phyloP scores from a whole-genome alignment of 345 rosid species.

The Eutrema japonicum region DNA sequence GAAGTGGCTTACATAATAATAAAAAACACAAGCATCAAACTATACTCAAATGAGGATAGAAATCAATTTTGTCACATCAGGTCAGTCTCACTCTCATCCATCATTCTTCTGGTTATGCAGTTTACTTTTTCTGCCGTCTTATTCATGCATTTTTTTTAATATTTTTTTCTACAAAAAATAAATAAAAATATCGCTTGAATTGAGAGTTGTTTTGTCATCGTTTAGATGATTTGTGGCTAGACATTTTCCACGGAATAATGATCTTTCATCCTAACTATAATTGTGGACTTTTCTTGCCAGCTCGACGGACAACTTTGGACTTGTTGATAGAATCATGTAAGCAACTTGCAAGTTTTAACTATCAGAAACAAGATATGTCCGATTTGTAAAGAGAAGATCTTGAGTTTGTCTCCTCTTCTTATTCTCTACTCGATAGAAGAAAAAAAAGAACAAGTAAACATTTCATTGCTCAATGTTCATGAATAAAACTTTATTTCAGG shows the following conservation, averaged over 20 bases:
- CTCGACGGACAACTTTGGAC: conserved; percentile 1
- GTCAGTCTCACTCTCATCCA: conserved; percentile 38
- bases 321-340: conserved; percentile 15
- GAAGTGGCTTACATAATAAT: too few relatives aligned
- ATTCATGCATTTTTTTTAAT: neutral
- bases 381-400: conserved; percentile 13
- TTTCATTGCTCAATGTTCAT: neutral
- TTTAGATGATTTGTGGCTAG: conserved; percentile 4
- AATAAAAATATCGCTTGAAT: neutral
- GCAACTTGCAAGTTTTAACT: conserved; percentile 31
- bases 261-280: conserved; percentile 5
- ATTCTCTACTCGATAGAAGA: neutral
- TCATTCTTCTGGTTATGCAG: neutral
- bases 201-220: neutral
- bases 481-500: neutral
- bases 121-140: neutral
- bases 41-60: conserved; percentile 41
- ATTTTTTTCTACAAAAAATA: too few relatives aligned
- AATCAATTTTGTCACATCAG: conserved; percentile 57
- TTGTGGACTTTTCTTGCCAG: conserved; percentile 35
- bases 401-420: conserved; percentile 24
- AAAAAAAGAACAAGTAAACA: neutral
- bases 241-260: neutral
- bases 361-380: neutral
- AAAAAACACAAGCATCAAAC: too few relatives aligned